Percentiles rank a stretch among this genome's conserved stretches.
These are phyloP conservation scores for Coccinonectria pachysandricola DNA, from an alignment of 2,329 filamentous ascomycete genomes.

Conservation along the genomic window DNA sequence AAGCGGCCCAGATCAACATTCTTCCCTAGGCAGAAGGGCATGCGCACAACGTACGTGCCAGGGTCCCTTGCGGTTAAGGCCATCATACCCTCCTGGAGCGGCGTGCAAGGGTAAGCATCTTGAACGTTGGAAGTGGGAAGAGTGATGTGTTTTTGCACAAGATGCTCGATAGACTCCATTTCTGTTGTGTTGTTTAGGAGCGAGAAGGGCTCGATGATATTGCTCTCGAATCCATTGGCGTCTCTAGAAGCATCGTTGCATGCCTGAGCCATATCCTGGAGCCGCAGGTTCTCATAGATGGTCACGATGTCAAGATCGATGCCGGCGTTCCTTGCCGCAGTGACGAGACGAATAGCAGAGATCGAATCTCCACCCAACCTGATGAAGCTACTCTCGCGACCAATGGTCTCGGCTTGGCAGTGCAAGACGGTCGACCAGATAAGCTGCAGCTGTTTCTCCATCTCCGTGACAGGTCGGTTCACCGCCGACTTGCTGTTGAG, in stretches of 20 bases:
- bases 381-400: constrained; percentile 19
- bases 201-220: neutral
- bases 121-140: neutral
- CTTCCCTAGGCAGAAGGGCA: no score
- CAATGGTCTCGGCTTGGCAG: constrained; percentile 14
- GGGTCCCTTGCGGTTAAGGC: no score
- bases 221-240: no score
- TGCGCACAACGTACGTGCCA: no score
- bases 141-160: neutral
- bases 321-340: constrained; percentile 5
- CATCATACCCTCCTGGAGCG: constrained; percentile 3
- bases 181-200: neutral
- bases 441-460: neutral
- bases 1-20: no score
- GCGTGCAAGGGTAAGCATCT: constrained; percentile 2
- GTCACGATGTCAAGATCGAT: constrained; percentile 11
- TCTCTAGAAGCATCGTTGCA: no score
- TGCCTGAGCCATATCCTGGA: constrained; percentile 4
- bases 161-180: neutral
- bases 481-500: neutral
- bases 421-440: neutral
- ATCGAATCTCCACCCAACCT: constrained; percentile 19
- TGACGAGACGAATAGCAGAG: constrained; percentile 12
- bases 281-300: constrained; percentile 3
- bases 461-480: constrained; percentile 12